Evolutionary conservation across 2,329 filamentous ascomycete genomes (phyloP), one percentile per base, ranked within the genome.

Genomic region (Fusarium coffeatum): DNA sequence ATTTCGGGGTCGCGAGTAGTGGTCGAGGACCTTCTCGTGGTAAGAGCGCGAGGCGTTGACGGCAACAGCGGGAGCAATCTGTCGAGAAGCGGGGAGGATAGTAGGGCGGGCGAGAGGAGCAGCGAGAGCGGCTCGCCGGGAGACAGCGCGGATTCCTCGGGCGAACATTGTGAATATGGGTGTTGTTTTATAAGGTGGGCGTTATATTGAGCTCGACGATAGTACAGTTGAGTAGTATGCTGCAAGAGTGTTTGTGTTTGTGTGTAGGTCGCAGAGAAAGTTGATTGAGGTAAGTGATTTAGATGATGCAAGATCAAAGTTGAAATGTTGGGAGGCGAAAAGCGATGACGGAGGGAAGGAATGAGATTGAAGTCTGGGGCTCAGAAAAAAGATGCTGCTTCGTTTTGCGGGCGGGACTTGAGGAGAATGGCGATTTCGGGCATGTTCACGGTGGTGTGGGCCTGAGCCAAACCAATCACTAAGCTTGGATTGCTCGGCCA

Each of bases 1-100:
- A 71, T 87, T 87, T 64, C 86, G 85, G 46, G 84, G 84, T 59
- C 83, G 82, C 47, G 84, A 84, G 78, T 86, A 86, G 78, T 85
- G 83, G 77, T 83, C 81, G 55, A 83, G 80, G 51, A 83, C 85
- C 79, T 86, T 86, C 78, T 86, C 85, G 76, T 87, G 85, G 73
- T 87, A 87, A 30, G 80, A 81, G 41, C 85, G 81, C 55, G 78
- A 80, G 56, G 83, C 78, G 51, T 80, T 78, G 70, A 81, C 76
- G 49, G 83, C 74, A 41, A 77, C 76, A 28, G 79, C 78, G 60
- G 80, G 82, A 37, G 83, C 77, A 58, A 82, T 77, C 73, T 83
- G 82, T 42, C 83, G 82, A 55, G 78, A 76, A 58, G 81, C 77
- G 59, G 81, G 69, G 60, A 80, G 67, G 56, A 79, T 72, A 42